A percentile compares a stretch with the other conserved stretches of the same genome.
phyloP scores from a whole-genome alignment of 805 yeast species.

The Candida vaughaniae region DNA sequence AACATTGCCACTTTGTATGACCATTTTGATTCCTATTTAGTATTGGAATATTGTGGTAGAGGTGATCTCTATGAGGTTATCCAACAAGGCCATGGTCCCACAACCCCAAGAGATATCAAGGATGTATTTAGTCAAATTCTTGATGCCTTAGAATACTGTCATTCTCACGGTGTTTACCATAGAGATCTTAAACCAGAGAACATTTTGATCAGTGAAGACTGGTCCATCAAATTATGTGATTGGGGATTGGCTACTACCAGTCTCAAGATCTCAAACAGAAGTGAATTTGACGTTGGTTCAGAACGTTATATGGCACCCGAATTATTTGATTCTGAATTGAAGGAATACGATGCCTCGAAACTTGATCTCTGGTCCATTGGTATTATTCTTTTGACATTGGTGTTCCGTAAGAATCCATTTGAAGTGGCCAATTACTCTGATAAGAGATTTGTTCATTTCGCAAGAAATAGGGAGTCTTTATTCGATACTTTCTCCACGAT shows the following conservation, averaged over 20 bases:
- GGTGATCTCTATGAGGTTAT: constrained; percentile 87
- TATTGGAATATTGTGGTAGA: constrained; percentile 79
- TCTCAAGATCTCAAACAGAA: constrained; percentile 52
- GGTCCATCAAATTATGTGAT: constrained; percentile 58
- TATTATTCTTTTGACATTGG: constrained; percentile 73
- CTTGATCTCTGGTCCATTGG: constrained; percentile 92
- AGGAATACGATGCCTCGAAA: constrained; percentile 72
- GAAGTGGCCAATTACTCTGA: constrained; percentile 77
- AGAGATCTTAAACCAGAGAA: constrained; percentile 61
- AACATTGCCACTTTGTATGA: constrained; percentile 48
- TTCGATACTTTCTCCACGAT: constrained; percentile 90
- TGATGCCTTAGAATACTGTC: constrained; percentile 52
- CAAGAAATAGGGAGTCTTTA: constrained; percentile 81
- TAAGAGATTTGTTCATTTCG: constrained; percentile 80
- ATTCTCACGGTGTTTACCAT: constrained; percentile 48
- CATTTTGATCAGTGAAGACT: constrained; percentile 51
- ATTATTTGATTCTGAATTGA: constrained; percentile 60
- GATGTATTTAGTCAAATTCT: constrained; percentile 53
- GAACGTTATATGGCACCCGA: constrained; percentile 97
- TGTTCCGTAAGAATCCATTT: constrained; percentile 89
- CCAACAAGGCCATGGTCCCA: constrained; percentile 61
- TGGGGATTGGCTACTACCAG: constrained; percentile 59
- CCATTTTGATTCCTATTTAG: constrained; percentile 50
- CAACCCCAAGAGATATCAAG: constrained; percentile 52
- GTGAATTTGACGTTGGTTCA: constrained; percentile 76